Percentiles rank a stretch among this genome's conserved stretches.
Evolutionary conservation across 805 yeast genomes (phyloP).

Genomic region (Cyberlindnera maritima): DNA sequence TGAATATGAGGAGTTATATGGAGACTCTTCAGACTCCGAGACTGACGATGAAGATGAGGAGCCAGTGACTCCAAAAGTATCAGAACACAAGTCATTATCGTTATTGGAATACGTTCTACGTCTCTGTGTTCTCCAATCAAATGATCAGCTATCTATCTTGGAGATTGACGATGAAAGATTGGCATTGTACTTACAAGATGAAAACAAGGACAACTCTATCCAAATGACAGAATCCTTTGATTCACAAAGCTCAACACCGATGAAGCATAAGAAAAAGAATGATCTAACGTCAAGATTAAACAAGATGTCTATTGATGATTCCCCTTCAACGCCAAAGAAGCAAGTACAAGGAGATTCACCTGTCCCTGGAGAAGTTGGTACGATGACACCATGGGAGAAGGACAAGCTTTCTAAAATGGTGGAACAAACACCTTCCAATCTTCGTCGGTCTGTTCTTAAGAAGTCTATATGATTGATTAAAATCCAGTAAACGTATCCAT

Average conservation of each 20-base stretch:
- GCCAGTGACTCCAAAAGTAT: no score
- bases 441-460: no score
- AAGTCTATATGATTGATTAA: no score
- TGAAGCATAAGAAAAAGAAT: no score
- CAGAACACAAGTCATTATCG: no score
- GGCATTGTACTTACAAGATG: conserved; percentile 59
- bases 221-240: neutral
- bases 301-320: no score
- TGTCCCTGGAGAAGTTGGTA: neutral
- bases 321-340: no score
- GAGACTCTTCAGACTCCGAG: neutral
- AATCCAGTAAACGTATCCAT: no score
- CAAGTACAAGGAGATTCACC: neutral
- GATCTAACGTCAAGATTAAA: no score
- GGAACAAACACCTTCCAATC: neutral
- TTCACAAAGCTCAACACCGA: neutral
- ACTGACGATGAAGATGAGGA: no score
- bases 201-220: conserved; percentile 28
- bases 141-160: conserved; percentile 51
- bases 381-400: conserved; percentile 30
- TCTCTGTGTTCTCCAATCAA: conserved; percentile 42
- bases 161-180: conserved; percentile 66
- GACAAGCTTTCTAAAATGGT: conserved; percentile 19
- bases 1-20: conserved; percentile 4
- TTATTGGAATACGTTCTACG: no score